Base-by-base conservation (phyloP, 352 stramenopile genomes). In the Phytophthora fragariae region DNA sequence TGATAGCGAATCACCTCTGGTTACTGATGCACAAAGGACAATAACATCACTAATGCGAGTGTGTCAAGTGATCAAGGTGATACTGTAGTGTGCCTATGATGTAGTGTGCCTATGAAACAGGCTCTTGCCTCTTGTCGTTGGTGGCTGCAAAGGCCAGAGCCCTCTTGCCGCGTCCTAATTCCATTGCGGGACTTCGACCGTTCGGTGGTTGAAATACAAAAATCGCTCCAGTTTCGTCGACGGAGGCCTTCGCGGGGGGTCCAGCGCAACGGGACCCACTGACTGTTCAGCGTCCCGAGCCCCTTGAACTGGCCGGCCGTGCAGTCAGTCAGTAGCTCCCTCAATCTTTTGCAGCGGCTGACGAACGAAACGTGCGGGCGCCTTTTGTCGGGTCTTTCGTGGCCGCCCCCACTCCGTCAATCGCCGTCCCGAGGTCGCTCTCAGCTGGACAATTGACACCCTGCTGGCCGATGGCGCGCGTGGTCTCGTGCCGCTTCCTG, bases 401-500 rank as follows among this genome's bases (percentile, higher is more conserved):
- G 6, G 44, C 14, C 44, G 44, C 15, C 17, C 44, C 15, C 44
- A 50, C 15, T 50, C 44, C 44, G 44, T 50, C 44, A 50, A 24
- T n/a, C 44, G 2, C 44, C 44, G 44, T 50, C 44, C 24, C 24
- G 24, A 41, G 44, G 44, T 5, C 8, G 15, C n/a, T 21, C 44
- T 15, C 15, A 21, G 44, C 44, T 50, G 17, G 44, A 50, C 44
- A 50, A 50, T 14, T n/a, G 44, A 50, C 8, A 7, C 15, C 11
- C 1, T 50, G 41, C 11, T n/a, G 41, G 41, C 1, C 15, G n/a
- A 70, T 70, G 54, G 31, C n/a, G 14, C 39, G 49, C 39, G 67
- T 76, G 11, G 21, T 65, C 15, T 66, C 63, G 29, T 75, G 64
- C 29, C 57, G 60, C 31, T 84, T 82, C 65, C 53, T 80, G 37